phyloP scores from a whole-genome alignment of 140 eudicot species.

The Bidens hawaiensis region DNA sequence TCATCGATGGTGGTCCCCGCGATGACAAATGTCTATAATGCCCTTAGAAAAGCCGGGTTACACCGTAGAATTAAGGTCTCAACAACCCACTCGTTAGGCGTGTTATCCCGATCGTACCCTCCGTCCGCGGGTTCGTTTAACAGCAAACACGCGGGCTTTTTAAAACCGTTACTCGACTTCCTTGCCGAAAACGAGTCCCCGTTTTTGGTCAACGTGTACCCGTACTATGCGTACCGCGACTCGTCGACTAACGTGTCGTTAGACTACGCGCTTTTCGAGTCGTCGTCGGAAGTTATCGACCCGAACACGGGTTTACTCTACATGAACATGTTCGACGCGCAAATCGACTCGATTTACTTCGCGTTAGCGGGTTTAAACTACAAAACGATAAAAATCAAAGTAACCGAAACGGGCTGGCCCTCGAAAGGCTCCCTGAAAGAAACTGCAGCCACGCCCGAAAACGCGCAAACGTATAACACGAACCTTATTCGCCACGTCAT shows the following conservation, averaged over 20 bases:
- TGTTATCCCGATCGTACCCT: slow-evolving; percentile 81
- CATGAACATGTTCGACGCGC: slow-evolving; percentile 93
- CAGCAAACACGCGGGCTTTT: slow-evolving; percentile 64
- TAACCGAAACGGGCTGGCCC: slow-evolving; percentile 98
- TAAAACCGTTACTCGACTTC: slow-evolving; percentile 73
- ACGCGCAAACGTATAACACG: slow-evolving; percentile 82
- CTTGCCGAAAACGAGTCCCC: slow-evolving; percentile 86
- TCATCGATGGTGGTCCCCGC: slow-evolving; percentile 84
- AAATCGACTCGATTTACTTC: slow-evolving; percentile 76
- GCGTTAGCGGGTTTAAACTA: slow-evolving; percentile 69
- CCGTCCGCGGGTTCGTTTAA: slow-evolving; percentile 92
- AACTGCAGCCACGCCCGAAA: slow-evolving; percentile 82
- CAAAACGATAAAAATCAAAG: slow-evolving; percentile 61
- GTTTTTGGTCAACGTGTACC: slow-evolving; percentile 71
- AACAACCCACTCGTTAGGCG: slow-evolving; percentile 83
- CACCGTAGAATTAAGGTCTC: slow-evolving; percentile 78
- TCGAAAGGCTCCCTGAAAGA: slow-evolving; percentile 81
- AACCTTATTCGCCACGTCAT: slow-evolving; percentile 82
- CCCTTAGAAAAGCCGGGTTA: slow-evolving; percentile 68
- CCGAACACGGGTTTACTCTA: slow-evolving; percentile 92
- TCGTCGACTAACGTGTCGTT: slow-evolving; percentile 70
- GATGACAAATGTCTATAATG: slow-evolving; percentile 63
- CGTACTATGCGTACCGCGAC: slow-evolving; percentile 84
- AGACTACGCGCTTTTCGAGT: slow-evolving; percentile 83
- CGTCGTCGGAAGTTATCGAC: slow-evolving; percentile 85